Evolutionary conservation across 768 basidiomycete species (phyloP).

Genomic region (Paxillus rubicundulus): DNA sequence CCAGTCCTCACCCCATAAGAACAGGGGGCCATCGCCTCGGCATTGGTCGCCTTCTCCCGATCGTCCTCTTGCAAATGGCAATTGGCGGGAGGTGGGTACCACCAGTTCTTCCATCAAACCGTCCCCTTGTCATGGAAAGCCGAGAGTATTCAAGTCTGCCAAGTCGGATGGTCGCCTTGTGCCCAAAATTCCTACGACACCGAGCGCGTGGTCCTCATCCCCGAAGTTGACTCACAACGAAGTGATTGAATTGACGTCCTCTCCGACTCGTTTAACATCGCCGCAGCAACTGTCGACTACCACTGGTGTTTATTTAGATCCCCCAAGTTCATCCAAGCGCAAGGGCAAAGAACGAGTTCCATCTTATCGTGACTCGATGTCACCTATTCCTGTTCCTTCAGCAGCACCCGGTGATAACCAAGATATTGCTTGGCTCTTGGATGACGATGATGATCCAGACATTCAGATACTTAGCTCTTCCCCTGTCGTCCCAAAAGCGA

Average conservation of each 20-base stretch:
- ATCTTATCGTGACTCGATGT: background rate
- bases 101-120: background rate
- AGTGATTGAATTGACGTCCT: constrained; percentile 34
- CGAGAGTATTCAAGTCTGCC: background rate
- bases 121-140: background rate
- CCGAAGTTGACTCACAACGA: constrained; percentile 22
- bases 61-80: background rate
- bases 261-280: constrained; percentile 20
- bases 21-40: constrained; percentile 6
- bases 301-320: background rate
- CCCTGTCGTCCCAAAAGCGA: constrained; percentile 28
- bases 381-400: background rate
- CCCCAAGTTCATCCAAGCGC: background rate
- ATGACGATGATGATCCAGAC: constrained; percentile 58
- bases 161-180: background rate
- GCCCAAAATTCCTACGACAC: constrained; percentile 3
- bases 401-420: constrained; percentile 20
- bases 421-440: constrained; percentile 65
- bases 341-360: constrained; percentile 12
- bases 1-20: constrained; percentile 3
- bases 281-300: constrained; percentile 8
- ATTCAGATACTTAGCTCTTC: constrained; percentile 55
- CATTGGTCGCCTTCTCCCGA: constrained; percentile 15
- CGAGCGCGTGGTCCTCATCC: constrained; percentile 16
- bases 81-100: background rate